These are phyloP conservation scores for Akanthomyces lecanii DNA, from an alignment of 2,329 filamentous ascomycete species.

Conservation along the genomic window DNA sequence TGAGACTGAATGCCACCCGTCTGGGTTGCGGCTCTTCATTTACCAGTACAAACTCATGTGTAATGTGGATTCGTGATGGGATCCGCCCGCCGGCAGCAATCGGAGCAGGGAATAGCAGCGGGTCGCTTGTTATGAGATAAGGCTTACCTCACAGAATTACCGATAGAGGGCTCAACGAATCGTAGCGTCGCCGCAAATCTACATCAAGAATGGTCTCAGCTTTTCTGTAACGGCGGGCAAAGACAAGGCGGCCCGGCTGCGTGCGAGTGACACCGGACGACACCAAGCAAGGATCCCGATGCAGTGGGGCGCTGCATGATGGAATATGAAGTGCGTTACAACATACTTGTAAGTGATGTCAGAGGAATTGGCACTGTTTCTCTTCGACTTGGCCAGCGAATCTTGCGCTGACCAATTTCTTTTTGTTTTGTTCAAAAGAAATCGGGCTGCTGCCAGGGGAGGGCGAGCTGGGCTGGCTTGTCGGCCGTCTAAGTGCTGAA, in stretches of 20 bases:
- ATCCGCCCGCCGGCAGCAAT: slow-evolving; percentile 8
- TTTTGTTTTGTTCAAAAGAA: background rate
- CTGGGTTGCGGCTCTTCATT: slow-evolving; percentile 4
- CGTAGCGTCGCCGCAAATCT: background rate
- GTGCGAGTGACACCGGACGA: background rate
- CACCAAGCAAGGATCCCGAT: background rate
- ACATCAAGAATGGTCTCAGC: background rate
- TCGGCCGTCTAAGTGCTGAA: background rate
- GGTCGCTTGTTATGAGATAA: slow-evolving; percentile 7
- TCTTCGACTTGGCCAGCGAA: background rate
- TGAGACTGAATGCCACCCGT: background rate
- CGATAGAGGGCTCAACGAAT: background rate
- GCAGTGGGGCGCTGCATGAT: background rate
- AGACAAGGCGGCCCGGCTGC: background rate
- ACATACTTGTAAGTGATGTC: slow-evolving; percentile 2
- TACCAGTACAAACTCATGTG: slow-evolving; percentile 1
- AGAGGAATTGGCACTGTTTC: background rate
- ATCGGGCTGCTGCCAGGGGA: background rate
- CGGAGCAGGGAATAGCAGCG: slow-evolving; percentile 4
- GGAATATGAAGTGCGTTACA: background rate
- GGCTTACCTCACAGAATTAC: slow-evolving; percentile 17
- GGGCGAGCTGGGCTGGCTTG: background rate
- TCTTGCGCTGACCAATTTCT: background rate
- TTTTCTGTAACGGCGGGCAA: background rate
- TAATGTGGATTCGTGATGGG: slow-evolving; percentile 14